Evolutionary conservation across 345 rosid genomes (phyloP).

Genomic region (Brassica napus): Da-Ae NC_063450.1:34054001-34054500

Average conservation of each 20-base stretch:
- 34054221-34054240: not conserved
- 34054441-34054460: slow-evolving; percentile 24
- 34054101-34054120: not conserved
- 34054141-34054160: not conserved
- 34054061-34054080: slow-evolving; percentile 3
- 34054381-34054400: slow-evolving; percentile 1
- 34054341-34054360: slow-evolving; percentile 3
- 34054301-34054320: slow-evolving; percentile 15
- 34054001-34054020: not conserved
- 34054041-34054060: slow-evolving; percentile 22
- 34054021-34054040: not conserved
- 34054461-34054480: slow-evolving; percentile 17
- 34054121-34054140: slow-evolving; percentile 2
- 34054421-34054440: slow-evolving; percentile 30
- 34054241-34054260: not conserved
- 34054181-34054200: not conserved
- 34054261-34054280: not conserved
- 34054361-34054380: not conserved
- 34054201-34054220: not conserved
- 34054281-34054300: slow-evolving; percentile 27
- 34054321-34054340: not conserved
- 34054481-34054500: slow-evolving; percentile 28
- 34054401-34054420: not conserved
- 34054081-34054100: not conserved
- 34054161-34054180: not conserved